Percentiles rank a stretch among this genome's conserved stretches.
phyloP scores from a whole-genome alignment of 2,329 filamentous ascomycete species.

The Fonsecaea monophora region DNA sequence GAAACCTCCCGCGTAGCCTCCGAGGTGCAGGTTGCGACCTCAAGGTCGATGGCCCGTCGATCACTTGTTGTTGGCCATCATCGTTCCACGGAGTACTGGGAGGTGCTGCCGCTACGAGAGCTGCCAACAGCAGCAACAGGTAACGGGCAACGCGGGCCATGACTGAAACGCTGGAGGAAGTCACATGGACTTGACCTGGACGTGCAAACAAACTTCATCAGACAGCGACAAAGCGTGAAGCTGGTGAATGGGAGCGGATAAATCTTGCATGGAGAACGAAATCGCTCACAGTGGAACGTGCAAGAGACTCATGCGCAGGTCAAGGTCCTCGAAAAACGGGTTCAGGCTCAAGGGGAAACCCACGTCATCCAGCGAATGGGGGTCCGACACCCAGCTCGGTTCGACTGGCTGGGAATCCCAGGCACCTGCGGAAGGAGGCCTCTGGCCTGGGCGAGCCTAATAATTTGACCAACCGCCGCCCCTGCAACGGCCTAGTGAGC shows the following conservation, averaged over 20 bases:
- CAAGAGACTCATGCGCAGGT: background rate
- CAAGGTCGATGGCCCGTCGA: conserved; percentile 12
- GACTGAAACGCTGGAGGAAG: background rate
- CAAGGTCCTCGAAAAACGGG: conserved; percentile 1
- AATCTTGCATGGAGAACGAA: conserved; percentile 7
- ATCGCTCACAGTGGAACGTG: background rate
- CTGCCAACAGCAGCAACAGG: conserved; percentile 37
- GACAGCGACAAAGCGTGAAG: background rate
- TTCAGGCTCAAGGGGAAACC: background rate
- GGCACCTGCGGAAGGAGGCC: background rate
- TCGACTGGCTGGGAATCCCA: background rate
- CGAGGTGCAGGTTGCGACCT: conserved; percentile 25
- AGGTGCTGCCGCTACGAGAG: conserved; percentile 34
- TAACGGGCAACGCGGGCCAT: conserved; percentile 37
- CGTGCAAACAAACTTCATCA: background rate
- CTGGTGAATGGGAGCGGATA: background rate
- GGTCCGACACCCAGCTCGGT: background rate
- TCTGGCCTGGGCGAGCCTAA: background rate
- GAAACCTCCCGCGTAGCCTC: conserved; percentile 73
- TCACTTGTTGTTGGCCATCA: conserved; percentile 18
- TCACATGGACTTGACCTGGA: conserved; percentile 13
- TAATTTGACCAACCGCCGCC: conserved; percentile 3
- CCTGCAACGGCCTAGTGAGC: background rate
- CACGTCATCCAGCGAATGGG: conserved; percentile 6
- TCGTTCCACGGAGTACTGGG: conserved; percentile 15